Evolutionary conservation across 140 eudicot genomes (phyloP), one percentile per base, ranked within the genome.

Genomic region (Erigeron philadelphicus): DNA sequence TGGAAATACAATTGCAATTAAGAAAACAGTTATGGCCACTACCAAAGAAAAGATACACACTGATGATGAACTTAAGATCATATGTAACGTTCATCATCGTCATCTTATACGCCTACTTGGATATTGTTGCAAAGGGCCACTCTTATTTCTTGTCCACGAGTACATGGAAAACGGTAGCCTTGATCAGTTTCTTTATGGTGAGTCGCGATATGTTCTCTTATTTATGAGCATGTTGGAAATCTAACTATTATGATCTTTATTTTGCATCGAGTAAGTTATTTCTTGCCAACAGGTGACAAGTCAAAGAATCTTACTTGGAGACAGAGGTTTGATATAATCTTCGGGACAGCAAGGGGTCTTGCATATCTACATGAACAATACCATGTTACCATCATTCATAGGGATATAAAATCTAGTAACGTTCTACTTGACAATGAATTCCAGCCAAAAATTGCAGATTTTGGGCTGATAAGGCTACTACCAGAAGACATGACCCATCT

Each of bases 151-250:
- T 66, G 80, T 87, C 5, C 72, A 81, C 19, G 95, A 84, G 70
- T 81, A 79, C 81, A 84, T 87, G 95, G 80, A 72, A 44, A 84
- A 87, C 63, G 89, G 89, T 47, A 87, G 89, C 87, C 89, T 87
- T 55, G 87, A 87, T 35, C 78, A 71, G 57, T 87, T 53, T 60
- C 67, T 87, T 45, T 84, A 74, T 66, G 95, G 89, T 84, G 67
- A 62, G 80, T 67, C 35, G 44, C 42, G 9, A 52, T 43, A 15
- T 35, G 3, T 16, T 13, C 21, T 35, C 45, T 40, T 31, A 5
- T 44, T 42, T 59, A 58, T 1, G 2, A 58, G n/a, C 15, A n/a
- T n/a, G n/a, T n/a, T n/a, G n/a, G n/a, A n/a, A n/a, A n/a, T n/a
- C n/a, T n/a, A n/a, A n/a, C n/a, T n/a, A n/a, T n/a, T n/a, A n/a